These are phyloP conservation scores for Singerocomus rubriflavus DNA, from an alignment of 1,284 basidiomycete species.

Conservation along the genomic window DNA sequence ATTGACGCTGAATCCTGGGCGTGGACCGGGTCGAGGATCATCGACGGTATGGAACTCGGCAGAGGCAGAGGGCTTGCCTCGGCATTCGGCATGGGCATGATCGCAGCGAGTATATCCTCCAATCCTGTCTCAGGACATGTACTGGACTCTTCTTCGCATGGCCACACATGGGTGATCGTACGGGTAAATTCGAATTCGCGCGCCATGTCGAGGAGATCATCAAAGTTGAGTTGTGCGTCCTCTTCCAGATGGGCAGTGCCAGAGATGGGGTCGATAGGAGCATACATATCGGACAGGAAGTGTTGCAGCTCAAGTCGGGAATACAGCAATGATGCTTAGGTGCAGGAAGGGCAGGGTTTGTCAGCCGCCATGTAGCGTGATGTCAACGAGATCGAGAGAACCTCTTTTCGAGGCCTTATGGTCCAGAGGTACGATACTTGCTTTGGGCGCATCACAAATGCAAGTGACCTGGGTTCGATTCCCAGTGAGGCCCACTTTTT, in stretches of 20 bases:
- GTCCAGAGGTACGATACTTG: conserved; percentile 54
- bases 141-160: conserved; percentile 21
- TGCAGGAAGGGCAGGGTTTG: conserved; percentile 10
- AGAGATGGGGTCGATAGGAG: neutral
- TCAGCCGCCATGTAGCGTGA: conserved; percentile 19
- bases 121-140: conserved; percentile 12
- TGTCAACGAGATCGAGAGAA: no score
- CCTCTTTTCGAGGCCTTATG: conserved; percentile 32
- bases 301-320: conserved; percentile 11
- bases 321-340: neutral
- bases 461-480: conserved; percentile 53
- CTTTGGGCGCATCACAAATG: conserved; percentile 41
- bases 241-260: neutral
- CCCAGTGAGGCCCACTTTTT: conserved; percentile 40
- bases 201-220: conserved; percentile 31
- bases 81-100: conserved; percentile 1
- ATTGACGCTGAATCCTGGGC: neutral
- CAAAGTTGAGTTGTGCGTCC: conserved; percentile 22
- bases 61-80: conserved; percentile 8
- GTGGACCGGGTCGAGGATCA: neutral
- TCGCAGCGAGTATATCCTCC: conserved; percentile 22
- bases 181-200: conserved; percentile 29
- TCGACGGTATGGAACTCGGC: neutral
- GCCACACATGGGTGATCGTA: conserved; percentile 22
- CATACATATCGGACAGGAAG: conserved; percentile 4